phyloP scores from a whole-genome alignment of 768 basidiomycete species.

The Melanogaster broomeanus region DNA sequence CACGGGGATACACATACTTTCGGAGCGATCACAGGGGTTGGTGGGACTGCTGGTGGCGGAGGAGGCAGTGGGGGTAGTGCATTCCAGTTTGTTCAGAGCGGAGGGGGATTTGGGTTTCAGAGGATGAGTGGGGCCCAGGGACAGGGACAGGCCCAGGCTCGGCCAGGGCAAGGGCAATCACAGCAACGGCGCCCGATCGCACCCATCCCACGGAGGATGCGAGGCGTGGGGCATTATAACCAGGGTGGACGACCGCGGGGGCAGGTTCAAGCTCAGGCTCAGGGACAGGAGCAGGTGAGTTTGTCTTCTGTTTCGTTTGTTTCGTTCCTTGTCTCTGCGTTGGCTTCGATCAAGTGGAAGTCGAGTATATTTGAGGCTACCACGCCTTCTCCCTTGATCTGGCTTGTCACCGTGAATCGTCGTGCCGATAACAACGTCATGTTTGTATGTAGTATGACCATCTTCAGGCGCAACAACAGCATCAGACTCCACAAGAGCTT shows the following conservation, averaged over 20 bases:
- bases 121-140: background rate
- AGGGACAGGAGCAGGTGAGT: constrained; percentile 10
- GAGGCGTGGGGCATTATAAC: background rate
- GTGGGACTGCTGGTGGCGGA: background rate
- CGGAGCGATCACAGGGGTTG: background rate
- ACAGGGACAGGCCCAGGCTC: background rate
- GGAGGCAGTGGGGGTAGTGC: background rate
- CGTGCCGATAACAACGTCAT: background rate
- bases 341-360: no score
- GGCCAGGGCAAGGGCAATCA: constrained; percentile 10
- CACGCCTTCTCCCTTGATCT: no score
- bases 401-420: no score
- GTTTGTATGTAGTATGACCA: background rate
- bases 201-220: constrained; percentile 17
- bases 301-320: background rate
- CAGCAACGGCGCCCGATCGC: constrained; percentile 13
- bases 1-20: background rate
- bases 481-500: constrained; percentile 7
- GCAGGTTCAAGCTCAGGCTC: constrained; percentile 6
- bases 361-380: no score
- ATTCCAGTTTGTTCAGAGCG: constrained; percentile 1
- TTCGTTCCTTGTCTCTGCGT: background rate
- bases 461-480: constrained; percentile 1
- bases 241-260: constrained; percentile 22
- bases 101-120: background rate